A percentile compares a stretch with the other conserved stretches of the same genome.
Conservation (phyloP, 805 yeast species). For the Scheffersomyces amazonensis region DNA sequence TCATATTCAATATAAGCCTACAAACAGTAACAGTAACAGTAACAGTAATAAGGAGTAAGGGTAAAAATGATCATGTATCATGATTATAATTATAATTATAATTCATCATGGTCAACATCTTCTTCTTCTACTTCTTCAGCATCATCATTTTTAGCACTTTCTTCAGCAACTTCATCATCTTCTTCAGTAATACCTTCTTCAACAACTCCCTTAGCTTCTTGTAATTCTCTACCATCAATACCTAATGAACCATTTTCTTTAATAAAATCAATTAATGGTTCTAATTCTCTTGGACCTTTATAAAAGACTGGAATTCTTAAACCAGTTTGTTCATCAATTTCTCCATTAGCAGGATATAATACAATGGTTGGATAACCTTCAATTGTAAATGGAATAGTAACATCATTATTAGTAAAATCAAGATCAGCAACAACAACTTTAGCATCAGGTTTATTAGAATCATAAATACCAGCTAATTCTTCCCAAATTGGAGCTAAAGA, state of each 20-base stretch:
- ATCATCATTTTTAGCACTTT: no score
- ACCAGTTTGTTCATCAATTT: constrained; percentile 39
- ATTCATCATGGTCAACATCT: constrained; percentile 35
- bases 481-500: constrained; percentile 85
- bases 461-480: constrained; percentile 73
- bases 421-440: constrained; percentile 78
- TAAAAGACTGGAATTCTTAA: constrained; percentile 55
- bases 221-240: constrained; percentile 48
- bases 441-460: constrained; percentile 42
- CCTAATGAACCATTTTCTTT: constrained; percentile 62
- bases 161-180: constrained; percentile 19
- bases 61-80: no score
- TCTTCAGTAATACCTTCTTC: constrained; percentile 15
- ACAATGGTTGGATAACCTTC: constrained; percentile 91
- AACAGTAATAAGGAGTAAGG: no score
- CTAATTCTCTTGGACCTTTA: constrained; percentile 71
- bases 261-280: constrained; percentile 67
- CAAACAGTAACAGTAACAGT: no score
- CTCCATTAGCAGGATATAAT: constrained; percentile 77
- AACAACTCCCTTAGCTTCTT: constrained; percentile 25
- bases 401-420: constrained; percentile 89
- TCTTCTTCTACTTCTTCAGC: constrained; percentile 5
- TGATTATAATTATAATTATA: no score
- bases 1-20: no score
- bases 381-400: constrained; percentile 62